Conservation (phyloP, 768 basidiomycete genomes). For the Termitomyces sp. region DNA sequence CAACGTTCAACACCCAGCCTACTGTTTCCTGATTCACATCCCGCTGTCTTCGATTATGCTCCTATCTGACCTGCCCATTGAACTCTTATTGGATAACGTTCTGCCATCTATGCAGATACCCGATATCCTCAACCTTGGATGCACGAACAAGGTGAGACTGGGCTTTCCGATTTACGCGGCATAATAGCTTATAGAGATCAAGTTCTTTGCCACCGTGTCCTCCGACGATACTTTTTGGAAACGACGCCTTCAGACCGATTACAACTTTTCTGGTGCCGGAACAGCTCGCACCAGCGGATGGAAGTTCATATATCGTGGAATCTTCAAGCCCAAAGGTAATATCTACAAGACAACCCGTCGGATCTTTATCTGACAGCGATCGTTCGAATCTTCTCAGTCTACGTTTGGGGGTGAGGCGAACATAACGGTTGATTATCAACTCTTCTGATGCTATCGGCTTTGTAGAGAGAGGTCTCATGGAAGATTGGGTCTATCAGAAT, state of each 20-base stretch:
- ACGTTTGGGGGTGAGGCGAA: conserved; percentile 42
- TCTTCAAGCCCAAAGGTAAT: conserved; percentile 66
- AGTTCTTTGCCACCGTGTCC: conserved; percentile 54
- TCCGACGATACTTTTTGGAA: conserved; percentile 81
- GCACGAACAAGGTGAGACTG: conserved; percentile 47
- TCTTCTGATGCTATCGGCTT: background rate
- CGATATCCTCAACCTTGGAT: conserved; percentile 53
- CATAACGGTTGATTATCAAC: conserved; percentile 1
- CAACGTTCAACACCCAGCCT: background rate
- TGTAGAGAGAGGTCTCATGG: conserved; percentile 56
- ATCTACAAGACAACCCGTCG: background rate
- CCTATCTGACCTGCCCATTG: conserved; percentile 58
- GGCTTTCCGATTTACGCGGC: background rate
- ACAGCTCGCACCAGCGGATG: conserved; percentile 76
- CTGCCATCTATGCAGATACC: conserved; percentile 47
- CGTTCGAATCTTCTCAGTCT: conserved; percentile 21
- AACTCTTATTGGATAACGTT: conserved; percentile 73
- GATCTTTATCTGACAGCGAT: conserved; percentile 2
- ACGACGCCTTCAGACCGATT: conserved; percentile 59
- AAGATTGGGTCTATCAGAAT: conserved; percentile 50
- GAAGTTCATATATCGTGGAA: conserved; percentile 71
- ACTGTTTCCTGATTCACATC: background rate
- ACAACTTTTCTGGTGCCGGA: conserved; percentile 66
- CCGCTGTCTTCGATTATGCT: background rate
- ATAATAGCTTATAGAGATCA: conserved; percentile 3